A percentile compares a stretch with the other conserved stretches of the same genome.
Evolutionary conservation across 2,329 filamentous ascomycete species (phyloP).

Genomic region (Aspergillus hiratsukae): DNA sequence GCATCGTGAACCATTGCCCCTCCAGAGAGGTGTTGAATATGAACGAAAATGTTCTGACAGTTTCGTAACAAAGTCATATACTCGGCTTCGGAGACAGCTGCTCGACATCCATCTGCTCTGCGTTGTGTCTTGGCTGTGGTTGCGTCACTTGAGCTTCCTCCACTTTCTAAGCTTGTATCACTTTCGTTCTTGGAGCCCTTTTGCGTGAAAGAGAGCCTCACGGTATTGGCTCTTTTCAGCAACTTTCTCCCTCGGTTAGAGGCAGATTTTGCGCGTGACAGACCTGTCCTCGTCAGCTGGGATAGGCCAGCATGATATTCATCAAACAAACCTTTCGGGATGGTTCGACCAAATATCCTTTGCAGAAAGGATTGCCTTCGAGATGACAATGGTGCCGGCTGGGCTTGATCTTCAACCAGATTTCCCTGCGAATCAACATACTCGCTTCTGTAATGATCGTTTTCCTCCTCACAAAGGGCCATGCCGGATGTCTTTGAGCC

Average conservation of each 20-base stretch:
- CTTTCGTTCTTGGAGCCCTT: constrained; percentile 16
- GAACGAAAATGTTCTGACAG: constrained; percentile 21
- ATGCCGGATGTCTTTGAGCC: constrained; percentile 10
- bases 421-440: constrained; percentile 10
- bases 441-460: constrained; percentile 7
- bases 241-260: constrained; percentile 21
- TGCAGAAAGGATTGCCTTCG: constrained; percentile 21
- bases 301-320: background rate
- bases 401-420: constrained; percentile 4
- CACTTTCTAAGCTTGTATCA: constrained; percentile 11
- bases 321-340: constrained; percentile 19
- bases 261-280: constrained; percentile 20
- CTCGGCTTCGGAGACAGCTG: constrained; percentile 14
- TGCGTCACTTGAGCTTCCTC: constrained; percentile 8
- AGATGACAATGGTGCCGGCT: constrained; percentile 11
- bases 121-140: background rate
- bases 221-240: constrained; percentile 24
- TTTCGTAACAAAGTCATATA: constrained; percentile 13
- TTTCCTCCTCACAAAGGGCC: constrained; percentile 20
- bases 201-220: constrained; percentile 26
- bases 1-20: constrained; percentile 25
- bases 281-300: constrained; percentile 13
- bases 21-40: constrained; percentile 22
- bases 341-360: constrained; percentile 23
- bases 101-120: constrained; percentile 5